Evolutionary conservation across 306 rosid genomes (phyloP).

Genomic region (Delonix regia): DNA sequence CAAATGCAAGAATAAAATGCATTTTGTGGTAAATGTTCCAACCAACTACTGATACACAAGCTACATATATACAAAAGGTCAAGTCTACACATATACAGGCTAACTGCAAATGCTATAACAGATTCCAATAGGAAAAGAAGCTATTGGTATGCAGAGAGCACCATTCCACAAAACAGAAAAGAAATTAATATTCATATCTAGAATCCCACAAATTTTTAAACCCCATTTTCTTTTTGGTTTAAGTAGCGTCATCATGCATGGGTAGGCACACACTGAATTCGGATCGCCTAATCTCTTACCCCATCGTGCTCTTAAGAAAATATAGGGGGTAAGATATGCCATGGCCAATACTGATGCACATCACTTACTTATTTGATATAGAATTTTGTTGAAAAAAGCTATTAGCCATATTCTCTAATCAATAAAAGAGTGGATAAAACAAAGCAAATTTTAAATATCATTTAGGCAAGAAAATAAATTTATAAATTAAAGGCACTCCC

Average conservation of each 20-base stretch:
- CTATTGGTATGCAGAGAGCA: not conserved
- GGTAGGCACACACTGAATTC: not conserved
- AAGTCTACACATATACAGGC: not conserved
- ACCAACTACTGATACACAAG: not conserved
- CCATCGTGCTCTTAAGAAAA: not conserved
- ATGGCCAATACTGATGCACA: not conserved
- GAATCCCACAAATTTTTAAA: not conserved
- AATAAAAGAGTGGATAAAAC: not conserved
- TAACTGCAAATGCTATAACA: not conserved
- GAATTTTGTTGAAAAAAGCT: not conserved
- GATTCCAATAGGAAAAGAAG: slow-evolving; percentile 10
- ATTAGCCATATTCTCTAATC: not conserved
- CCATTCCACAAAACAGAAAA: not conserved
- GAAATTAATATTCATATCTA: not conserved
- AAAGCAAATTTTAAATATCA: not conserved
- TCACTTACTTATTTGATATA: not conserved
- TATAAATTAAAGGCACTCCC: not conserved
- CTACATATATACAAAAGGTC: not conserved
- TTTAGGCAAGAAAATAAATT: not conserved
- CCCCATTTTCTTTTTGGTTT: not conserved
- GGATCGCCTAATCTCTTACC: not conserved
- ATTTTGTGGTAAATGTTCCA: slow-evolving; percentile 10
- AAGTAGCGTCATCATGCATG: not conserved
- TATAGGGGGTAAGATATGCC: not conserved
- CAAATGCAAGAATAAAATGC: not conserved